Evolutionary conservation across 1,284 basidiomycete species (phyloP).

Genomic region (Meripilus lineatus): DNA sequence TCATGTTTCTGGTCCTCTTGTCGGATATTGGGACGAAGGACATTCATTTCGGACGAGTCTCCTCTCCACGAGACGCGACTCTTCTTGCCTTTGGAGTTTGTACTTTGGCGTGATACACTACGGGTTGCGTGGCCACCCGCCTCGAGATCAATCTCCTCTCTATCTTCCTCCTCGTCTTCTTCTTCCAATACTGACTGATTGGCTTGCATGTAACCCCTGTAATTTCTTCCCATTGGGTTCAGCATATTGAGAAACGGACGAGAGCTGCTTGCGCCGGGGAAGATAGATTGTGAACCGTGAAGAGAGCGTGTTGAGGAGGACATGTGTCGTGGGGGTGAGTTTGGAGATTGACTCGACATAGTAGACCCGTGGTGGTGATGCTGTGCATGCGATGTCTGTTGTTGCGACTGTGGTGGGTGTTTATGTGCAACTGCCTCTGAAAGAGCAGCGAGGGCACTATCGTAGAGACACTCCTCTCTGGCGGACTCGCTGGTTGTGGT

Average conservation of each 20-base stretch:
- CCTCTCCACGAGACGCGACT: conserved; percentile 50
- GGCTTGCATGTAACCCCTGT: conserved; percentile 67
- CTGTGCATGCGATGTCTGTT: neutral
- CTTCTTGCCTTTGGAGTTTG: conserved; percentile 39
- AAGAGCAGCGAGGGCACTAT: too few relatives aligned
- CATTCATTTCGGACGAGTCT: conserved; percentile 41
- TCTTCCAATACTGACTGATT: conserved; percentile 64
- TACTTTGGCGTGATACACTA: conserved; percentile 23
- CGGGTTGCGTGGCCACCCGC: conserved; percentile 35
- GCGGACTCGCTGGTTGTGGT: too few relatives aligned
- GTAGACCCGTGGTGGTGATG: conserved; percentile 2
- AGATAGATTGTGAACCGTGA: conserved; percentile 39
- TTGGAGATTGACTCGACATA: conserved; percentile 13
- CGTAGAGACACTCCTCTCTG: too few relatives aligned
- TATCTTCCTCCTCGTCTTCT: conserved; percentile 50
- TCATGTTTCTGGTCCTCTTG: conserved; percentile 52
- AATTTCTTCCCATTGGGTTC: conserved; percentile 70
- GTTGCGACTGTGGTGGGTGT: neutral
- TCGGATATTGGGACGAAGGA: conserved; percentile 62
- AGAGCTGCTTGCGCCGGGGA: conserved; percentile 47
- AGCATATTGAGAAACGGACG: conserved; percentile 76
- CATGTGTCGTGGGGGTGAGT: conserved; percentile 12
- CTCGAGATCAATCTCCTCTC: conserved; percentile 47
- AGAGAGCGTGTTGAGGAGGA: conserved; percentile 23
- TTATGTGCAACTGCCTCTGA: too few relatives aligned